Base-by-base conservation (phyloP, 2,329 filamentous ascomycete species). In the Pseudonectria buxi region DNA sequence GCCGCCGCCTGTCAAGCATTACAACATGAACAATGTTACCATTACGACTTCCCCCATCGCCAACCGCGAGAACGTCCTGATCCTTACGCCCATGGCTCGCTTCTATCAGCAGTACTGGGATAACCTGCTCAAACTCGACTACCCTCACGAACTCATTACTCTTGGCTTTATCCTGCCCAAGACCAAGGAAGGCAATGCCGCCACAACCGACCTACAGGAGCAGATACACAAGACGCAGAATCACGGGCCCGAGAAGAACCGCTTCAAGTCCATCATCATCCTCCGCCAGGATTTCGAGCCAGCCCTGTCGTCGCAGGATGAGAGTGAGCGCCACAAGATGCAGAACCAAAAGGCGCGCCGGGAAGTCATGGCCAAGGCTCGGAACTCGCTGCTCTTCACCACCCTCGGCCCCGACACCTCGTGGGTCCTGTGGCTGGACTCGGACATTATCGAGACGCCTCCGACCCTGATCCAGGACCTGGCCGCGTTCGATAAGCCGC, bases 101-200 rank as follows among this genome's bases (percentile, higher is more conserved):
- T 98, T 96, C 71, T 96, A 95, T 63, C 81, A 85, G 51, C 81
- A 76, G 49, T 98, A 96, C 69, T 98, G 92, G 90, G 83, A 94
- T 60, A 98, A 96, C 54, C 71, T 98, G 18, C 61, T 89, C 48
- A 78, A 78, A 57, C 74, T 98, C 37, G 74, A 66, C 53, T 98
- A 96, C 59, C 92, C 92, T 3, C 92, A 95, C 65, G 85, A 95
- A 40, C 77, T 96, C 45, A 94, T 98, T 56, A 94, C 87, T 1
- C 72, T 98, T 18, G 92, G 87, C 26, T 98, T 96, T 67, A 96
- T 98, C 56, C 81, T 95, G 18, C 92, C 92, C 34, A 94, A 94
- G 67, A 94, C 81, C 31, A 84, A 83, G 56, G 89, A 95, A 50
- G 92, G 92, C 40, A 94, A 96, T 61, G 71, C 80, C 18, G 92